These are phyloP conservation scores for Colletotrichum navitas DNA, from an alignment of 2,329 filamentous ascomycete species.

Conservation along the genomic window DNA sequence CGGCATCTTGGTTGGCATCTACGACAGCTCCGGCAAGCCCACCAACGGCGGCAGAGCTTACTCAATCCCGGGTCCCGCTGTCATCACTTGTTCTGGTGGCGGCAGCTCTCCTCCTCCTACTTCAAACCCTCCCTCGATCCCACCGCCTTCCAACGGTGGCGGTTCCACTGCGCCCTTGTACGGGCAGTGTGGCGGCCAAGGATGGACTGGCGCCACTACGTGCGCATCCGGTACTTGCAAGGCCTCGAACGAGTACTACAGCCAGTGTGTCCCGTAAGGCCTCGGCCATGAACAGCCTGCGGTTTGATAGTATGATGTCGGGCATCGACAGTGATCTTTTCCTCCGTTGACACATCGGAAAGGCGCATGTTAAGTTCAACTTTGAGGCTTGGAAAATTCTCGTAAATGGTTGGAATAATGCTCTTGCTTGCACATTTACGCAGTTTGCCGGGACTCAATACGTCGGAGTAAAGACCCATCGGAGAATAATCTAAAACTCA, in stretches of 20 bases:
- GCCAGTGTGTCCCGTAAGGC: slow-evolving; percentile 45
- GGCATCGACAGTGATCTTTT: neutral
- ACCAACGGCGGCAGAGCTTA: slow-evolving; percentile 49
- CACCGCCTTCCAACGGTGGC: slow-evolving; percentile 27
- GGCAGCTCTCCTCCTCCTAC: slow-evolving; percentile 21
- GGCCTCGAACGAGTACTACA: slow-evolving; percentile 46
- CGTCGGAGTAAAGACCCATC: neutral
- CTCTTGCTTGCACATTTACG: neutral
- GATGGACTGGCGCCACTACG: slow-evolving; percentile 47
- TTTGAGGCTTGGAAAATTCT: neutral
- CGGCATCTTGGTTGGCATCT: slow-evolving; percentile 49
- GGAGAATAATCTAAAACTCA: neutral
- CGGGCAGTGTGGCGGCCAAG: slow-evolving; percentile 46
- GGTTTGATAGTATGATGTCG: no score
- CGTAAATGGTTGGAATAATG: neutral
- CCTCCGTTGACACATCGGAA: neutral
- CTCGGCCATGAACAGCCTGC: neutral
- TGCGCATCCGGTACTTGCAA: slow-evolving; percentile 49
- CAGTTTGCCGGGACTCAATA: neutral
- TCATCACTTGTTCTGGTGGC: slow-evolving; percentile 31
- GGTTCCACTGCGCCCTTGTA: slow-evolving; percentile 42
- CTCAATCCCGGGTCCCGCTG: slow-evolving; percentile 51
- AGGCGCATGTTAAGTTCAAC: neutral
- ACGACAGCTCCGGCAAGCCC: slow-evolving; percentile 47
- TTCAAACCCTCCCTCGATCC: slow-evolving; percentile 15